A percentile compares a stretch with the other conserved stretches of the same genome.
phyloP scores from a whole-genome alignment of 768 basidiomycete species.

The Leccinum rimulosum region DNA sequence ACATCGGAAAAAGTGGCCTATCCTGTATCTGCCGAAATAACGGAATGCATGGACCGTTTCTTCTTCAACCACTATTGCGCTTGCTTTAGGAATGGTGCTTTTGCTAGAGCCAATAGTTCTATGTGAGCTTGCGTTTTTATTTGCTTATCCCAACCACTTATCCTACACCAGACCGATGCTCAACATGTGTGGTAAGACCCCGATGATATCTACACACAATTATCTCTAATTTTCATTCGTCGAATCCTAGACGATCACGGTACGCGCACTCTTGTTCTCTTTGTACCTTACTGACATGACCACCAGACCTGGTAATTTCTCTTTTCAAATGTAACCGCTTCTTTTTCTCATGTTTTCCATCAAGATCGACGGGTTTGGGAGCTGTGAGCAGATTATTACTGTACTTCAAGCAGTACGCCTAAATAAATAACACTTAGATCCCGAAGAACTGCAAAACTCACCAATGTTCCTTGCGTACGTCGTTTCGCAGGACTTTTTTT shows the following conservation, averaged over 20 bases:
- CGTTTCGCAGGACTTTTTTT: not conserved
- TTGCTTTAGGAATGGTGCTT: conserved; percentile 82
- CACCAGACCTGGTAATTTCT: conserved; percentile 45
- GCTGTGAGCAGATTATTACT: conserved; percentile 49
- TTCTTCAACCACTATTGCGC: conserved; percentile 92
- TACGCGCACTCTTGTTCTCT: conserved; percentile 31
- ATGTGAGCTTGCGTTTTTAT: conserved; percentile 53
- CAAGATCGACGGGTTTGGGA: conserved; percentile 81
- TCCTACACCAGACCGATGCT: conserved; percentile 68
- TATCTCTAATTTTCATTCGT: not conserved
- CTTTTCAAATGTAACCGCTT: not conserved
- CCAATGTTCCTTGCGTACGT: conserved; percentile 69
- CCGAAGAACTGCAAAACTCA: conserved; percentile 71
- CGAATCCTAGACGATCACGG: conserved; percentile 71
- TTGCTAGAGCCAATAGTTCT: conserved; percentile 85
- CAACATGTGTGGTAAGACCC: conserved; percentile 72
- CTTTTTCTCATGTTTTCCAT: conserved; percentile 1
- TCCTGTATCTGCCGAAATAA: conserved; percentile 69
- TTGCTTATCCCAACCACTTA: not conserved
- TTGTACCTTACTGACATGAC: conserved; percentile 5
- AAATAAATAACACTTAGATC: conserved; percentile 47
- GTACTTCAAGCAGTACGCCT: not conserved
- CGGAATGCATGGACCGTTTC: conserved; percentile 76
- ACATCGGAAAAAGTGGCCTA: conserved; percentile 55
- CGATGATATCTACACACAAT: not conserved